Evolutionary conservation across 2,329 filamentous ascomycete species (phyloP).

Genomic region (Ascosphaera apis): DNA sequence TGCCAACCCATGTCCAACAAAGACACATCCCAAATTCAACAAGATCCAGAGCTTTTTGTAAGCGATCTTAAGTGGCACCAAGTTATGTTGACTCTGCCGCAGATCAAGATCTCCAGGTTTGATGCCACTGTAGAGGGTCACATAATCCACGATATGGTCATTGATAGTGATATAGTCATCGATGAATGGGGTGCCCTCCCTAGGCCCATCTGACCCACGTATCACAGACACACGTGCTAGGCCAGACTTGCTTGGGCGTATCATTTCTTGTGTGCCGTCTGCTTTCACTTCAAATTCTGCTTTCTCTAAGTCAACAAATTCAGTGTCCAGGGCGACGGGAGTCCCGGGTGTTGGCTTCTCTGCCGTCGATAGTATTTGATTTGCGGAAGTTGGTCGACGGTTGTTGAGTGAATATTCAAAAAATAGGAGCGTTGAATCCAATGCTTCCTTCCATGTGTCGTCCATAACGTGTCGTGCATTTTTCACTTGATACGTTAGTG

Average conservation of each 20-base stretch:
- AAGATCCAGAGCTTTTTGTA: constrained; percentile 98
- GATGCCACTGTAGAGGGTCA: constrained; percentile 87
- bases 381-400: constrained; percentile 17
- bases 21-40: constrained; percentile 79
- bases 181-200: constrained; percentile 72
- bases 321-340: constrained; percentile 77
- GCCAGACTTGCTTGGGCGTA: constrained; percentile 72
- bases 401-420: constrained; percentile 38
- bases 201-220: constrained; percentile 43
- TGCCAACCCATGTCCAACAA: constrained; percentile 78
- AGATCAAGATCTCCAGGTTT: constrained; percentile 65
- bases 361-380: constrained; percentile 17
- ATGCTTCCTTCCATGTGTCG: constrained; percentile 57
- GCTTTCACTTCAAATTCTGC: constrained; percentile 94
- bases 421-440: constrained; percentile 72
- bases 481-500: constrained; percentile 70
- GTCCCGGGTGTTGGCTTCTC: constrained; percentile 50
- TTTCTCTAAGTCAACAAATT: constrained; percentile 81
- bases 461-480: constrained; percentile 61
- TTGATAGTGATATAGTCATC: constrained; percentile 90
- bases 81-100: constrained; percentile 51
- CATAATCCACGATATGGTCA: constrained; percentile 81
- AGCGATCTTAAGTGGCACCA: constrained; percentile 69
- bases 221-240: constrained; percentile 85
- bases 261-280: constrained; percentile 76